These are phyloP conservation scores for Nyctanthes arbortristis DNA, from an alignment of 257 asterid species.

Conservation along the genomic window DNA sequence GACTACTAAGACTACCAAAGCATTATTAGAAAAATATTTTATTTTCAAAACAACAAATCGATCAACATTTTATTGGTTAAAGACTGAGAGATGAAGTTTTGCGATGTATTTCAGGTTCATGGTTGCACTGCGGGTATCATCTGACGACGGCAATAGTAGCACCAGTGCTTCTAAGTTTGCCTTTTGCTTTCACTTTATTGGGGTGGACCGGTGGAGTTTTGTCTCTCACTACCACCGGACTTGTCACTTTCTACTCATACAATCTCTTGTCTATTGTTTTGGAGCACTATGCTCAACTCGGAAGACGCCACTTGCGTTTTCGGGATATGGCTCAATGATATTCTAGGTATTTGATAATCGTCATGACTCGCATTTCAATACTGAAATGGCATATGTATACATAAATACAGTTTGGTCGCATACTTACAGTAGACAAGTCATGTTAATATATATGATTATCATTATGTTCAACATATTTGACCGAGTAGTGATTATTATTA, in stretches of 20 bases:
- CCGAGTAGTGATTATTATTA: not conserved
- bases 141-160: conserved; percentile 68
- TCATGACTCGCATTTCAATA: not conserved
- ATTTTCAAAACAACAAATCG: too few species aligned
- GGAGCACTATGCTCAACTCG: conserved; percentile 65
- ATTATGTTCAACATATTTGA: too few species aligned
- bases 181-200: conserved; percentile 51
- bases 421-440: too few species aligned
- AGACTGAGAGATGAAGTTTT: too few species aligned
- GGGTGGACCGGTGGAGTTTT: conserved; percentile 65
- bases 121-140: conserved; percentile 78
- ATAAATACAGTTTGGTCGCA: too few species aligned
- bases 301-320: conserved; percentile 66
- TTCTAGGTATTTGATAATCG: conserved; percentile 50
- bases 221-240: conserved; percentile 43
- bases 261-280: conserved; percentile 52
- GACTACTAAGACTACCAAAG: too few species aligned
- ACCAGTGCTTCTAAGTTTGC: conserved; percentile 65
- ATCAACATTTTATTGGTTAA: too few species aligned
- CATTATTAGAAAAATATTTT: too few species aligned
- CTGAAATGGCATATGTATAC: too few species aligned
- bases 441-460: too few species aligned
- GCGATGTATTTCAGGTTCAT: conserved; percentile 56
- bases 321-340: conserved; percentile 75
- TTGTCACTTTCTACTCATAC: conserved; percentile 64